Base-by-base conservation (phyloP, 2,329 filamentous ascomycete species). In the Claviceps pusilla region DNA sequence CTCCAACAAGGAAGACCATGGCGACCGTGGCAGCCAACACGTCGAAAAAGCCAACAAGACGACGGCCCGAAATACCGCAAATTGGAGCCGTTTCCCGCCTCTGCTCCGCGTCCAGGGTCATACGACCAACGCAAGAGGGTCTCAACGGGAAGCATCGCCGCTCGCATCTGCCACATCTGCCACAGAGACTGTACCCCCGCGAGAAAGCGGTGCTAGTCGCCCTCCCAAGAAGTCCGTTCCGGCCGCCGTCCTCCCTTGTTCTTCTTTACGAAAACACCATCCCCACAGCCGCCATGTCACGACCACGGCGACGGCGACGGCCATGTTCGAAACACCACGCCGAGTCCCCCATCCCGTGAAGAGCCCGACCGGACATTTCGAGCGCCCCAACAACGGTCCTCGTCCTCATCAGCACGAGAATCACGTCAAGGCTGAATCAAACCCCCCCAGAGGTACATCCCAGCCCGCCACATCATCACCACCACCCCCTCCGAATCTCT, bases 1-100 rank as follows among this genome's bases (percentile, higher is more conserved):
- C 37, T 33, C 29, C 14, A 31, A n/a, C 5, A 55, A 43, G n/a
- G 33, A 48, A 3, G 48, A 35, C 24, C 5, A 77, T 56, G 73
- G 76, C 9, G 73, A 33, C 31, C 31, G 31, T 33, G 31, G 5
- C 31, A 33, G 31, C 31, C 3, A 33, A 33, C 31, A 7, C 31
- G 31, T n/a, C 42, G 42, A 43, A 19, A n/a, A 43, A 10, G 19
- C 19, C 16, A 43, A 16, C 16, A 24, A 6, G 3, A 19, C 10
- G 42, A 43, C 42, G 9, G 9, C 42, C 42, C n/a, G 16, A 10
- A 24, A 19, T 24, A 19, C 19, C 43, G 43, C 19, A 28, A 28
- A 10, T 12, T 7, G 10, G 19, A 24, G 43, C 43, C 35, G 35
- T 37, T 37, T 10, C 3, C 11, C 35, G 7, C 10, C 35, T 37